Conservation (phyloP, 805 yeast genomes). For the Limtongia smithiae region DNA sequence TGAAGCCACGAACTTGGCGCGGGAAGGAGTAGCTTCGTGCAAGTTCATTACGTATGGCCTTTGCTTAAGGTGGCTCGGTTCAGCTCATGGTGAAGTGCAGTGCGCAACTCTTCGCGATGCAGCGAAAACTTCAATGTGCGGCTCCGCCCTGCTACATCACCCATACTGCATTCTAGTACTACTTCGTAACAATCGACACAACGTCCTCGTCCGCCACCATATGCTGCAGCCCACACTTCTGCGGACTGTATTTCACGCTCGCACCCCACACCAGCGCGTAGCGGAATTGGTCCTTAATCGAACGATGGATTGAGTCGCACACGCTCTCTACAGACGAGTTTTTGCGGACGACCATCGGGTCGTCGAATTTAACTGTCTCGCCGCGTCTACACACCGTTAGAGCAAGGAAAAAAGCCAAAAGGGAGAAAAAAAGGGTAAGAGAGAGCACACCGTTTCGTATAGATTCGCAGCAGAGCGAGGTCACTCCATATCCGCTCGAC, state of each 20-base stretch:
- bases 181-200: constrained; percentile 83
- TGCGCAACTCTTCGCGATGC: too few relatives aligned
- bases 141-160: too few relatives aligned
- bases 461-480: constrained; percentile 71
- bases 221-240: constrained; percentile 88
- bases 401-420: not conserved
- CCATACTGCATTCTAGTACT: not conserved
- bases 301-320: constrained; percentile 89
- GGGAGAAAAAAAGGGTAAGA: too few relatives aligned
- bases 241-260: constrained; percentile 92
- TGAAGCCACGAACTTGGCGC: too few relatives aligned
- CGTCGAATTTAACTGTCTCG: constrained; percentile 70
- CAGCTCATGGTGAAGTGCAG: too few relatives aligned
- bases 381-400: constrained; percentile 55
- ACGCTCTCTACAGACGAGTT: constrained; percentile 78
- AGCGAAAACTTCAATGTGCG: too few relatives aligned
- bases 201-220: constrained; percentile 89
- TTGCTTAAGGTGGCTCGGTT: too few relatives aligned
- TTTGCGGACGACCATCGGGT: constrained; percentile 86
- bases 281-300: constrained; percentile 85
- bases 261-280: constrained; percentile 97
- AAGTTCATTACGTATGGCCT: too few relatives aligned
- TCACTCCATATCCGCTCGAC: constrained; percentile 93
- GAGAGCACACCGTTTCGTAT: constrained; percentile 58
- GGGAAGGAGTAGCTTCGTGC: too few relatives aligned